Evolutionary conservation across 2,329 filamentous ascomycete species (phyloP).

Genomic region (Periglandula ipomoeae): DNA sequence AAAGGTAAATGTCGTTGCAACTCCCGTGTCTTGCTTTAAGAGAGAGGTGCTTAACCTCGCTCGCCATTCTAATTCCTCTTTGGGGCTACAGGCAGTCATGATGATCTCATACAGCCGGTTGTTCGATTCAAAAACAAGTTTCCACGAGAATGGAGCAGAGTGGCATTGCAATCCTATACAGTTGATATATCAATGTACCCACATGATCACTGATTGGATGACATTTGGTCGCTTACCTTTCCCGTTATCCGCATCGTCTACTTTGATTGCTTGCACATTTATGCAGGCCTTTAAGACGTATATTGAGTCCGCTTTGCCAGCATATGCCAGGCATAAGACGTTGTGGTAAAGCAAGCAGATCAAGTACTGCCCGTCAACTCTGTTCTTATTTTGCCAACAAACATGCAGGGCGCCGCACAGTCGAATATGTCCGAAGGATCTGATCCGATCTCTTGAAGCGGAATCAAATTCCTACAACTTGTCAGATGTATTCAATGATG

Average conservation of each 20-base stretch:
- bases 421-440: constrained; percentile 68
- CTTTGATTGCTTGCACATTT: constrained; percentile 50
- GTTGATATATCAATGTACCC: neutral
- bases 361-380: constrained; percentile 71
- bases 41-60: constrained; percentile 47
- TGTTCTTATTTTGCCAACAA: constrained; percentile 65
- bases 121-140: constrained; percentile 71
- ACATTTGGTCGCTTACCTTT: constrained; percentile 41
- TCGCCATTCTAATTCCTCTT: constrained; percentile 76
- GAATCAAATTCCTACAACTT: constrained; percentile 36
- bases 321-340: constrained; percentile 66
- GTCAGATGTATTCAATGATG: too few relatives aligned
- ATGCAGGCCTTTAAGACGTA: constrained; percentile 73
- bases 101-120: constrained; percentile 76
- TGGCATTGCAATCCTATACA: constrained; percentile 72
- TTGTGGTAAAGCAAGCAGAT: constrained; percentile 76
- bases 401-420: constrained; percentile 78
- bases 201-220: neutral
- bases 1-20: constrained; percentile 48
- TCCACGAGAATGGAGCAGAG: constrained; percentile 83
- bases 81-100: constrained; percentile 73
- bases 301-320: constrained; percentile 51
- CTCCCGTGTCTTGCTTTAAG: constrained; percentile 38
- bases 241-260: constrained; percentile 69
- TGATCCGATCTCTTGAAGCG: constrained; percentile 56